Base-by-base conservation (phyloP, 1,139 yeast genomes). In the Geotrichum candidum region DNA sequence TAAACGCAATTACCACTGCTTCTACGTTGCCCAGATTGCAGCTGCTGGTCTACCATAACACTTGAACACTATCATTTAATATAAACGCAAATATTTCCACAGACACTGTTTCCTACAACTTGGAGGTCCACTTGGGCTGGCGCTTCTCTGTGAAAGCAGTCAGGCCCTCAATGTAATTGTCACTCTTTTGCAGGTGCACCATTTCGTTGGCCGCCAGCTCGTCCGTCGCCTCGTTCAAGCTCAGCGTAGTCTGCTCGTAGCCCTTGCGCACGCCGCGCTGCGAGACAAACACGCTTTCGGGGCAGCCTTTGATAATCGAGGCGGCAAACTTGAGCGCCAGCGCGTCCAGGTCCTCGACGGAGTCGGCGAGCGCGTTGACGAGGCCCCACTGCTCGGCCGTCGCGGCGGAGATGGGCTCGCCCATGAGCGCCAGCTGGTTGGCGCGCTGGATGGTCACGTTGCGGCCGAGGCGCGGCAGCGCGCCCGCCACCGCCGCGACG, bases 401-500 rank as follows among this genome's bases (percentile, higher is more conserved):
- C 22, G 66, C 62, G 1, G 73, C 72, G 3, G 70, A 60, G 53
- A 73, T 69, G 41, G 74, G 72, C 57, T 72, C 73, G 3, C 71
- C 73, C 6, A 70, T 65, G 9, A 72, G 64, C 1, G 75, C 75
- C 56, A 73, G 63, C 63, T 72, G 73, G 50, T 65, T 65, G 18
- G 75, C 72, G 25, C 72, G 67, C 59, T 72, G 72, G 31, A 72
- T 61, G 1, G 73, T 71, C 54, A 71, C 51, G 25, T 53, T 61
- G 15, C 72, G 62, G 9, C 69, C 70, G 22, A 72, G 64, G n/a
- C 75, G 67, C 25, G 74, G 74, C 38, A 73, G 64, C 2, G 75
- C 75, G 7, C 75, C 75, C 6, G 73, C 73, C 48, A 70, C 58
- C 7, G 74, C 75, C 22, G 69, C 63, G 31, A 73, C 73, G 11